Percentiles rank a stretch among this genome's conserved stretches.
These are phyloP conservation scores for Alternaria viburni DNA, from an alignment of 2,329 filamentous ascomycete species.

Conservation along the genomic window DNA sequence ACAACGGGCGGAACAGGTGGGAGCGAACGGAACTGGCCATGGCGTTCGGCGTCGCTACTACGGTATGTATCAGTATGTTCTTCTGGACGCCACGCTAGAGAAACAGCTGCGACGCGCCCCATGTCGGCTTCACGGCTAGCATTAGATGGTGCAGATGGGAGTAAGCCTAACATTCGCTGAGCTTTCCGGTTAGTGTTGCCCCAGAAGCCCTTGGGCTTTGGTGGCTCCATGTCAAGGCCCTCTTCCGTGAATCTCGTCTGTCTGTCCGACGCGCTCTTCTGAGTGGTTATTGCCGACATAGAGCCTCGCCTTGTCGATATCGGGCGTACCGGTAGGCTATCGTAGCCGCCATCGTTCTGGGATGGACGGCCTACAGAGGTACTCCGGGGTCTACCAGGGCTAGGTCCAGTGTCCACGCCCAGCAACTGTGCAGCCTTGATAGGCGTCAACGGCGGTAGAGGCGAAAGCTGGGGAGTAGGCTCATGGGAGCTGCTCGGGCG, in stretches of 20 bases:
- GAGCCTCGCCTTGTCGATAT: slow-evolving; percentile 5
- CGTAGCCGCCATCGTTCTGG: slow-evolving; percentile 3
- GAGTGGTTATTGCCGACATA: not conserved
- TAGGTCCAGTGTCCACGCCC: slow-evolving; percentile 12
- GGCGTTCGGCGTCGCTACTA: slow-evolving; percentile 14
- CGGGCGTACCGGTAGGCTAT: slow-evolving; percentile 9
- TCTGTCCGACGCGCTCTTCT: slow-evolving; percentile 5
- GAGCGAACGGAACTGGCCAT: not conserved
- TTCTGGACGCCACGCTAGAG: not conserved
- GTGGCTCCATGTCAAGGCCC: slow-evolving; percentile 4
- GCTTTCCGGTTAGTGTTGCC: slow-evolving; percentile 16
- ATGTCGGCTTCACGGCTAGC: slow-evolving; percentile 5
- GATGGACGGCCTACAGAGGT: not conserved
- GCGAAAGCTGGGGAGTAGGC: slow-evolving; percentile 9
- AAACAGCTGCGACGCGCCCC: not conserved
- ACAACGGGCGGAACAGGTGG: slow-evolving; percentile 3
- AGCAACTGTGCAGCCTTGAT: slow-evolving; percentile 31
- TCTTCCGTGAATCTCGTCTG: slow-evolving; percentile 18
- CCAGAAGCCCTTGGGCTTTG: slow-evolving; percentile 15
- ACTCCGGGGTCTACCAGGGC: not conserved
- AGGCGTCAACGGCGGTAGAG: slow-evolving; percentile 27
- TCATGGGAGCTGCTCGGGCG: slow-evolving; percentile 9
- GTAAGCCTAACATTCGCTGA: slow-evolving; percentile 19
- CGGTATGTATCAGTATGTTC: slow-evolving; percentile 10
- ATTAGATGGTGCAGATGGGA: slow-evolving; percentile 8